Base-by-base conservation (phyloP, 1,284 basidiomycete species). In the Dichomitus squalens region DNA sequence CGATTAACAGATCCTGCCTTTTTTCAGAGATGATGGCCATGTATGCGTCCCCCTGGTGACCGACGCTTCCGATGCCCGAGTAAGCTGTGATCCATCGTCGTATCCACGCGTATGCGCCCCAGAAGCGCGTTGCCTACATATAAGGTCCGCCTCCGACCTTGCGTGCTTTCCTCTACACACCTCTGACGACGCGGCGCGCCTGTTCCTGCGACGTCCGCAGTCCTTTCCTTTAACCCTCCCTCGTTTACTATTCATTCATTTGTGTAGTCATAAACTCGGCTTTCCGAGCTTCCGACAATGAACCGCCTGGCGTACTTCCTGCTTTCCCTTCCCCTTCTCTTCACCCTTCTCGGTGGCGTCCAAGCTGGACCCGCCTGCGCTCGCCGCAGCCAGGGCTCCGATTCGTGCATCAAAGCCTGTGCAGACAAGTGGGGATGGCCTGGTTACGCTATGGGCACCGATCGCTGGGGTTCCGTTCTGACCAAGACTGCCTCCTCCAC, bases 401-500 rank as follows among this genome's bases (percentile, higher is more conserved):
- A 67, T 23, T 70, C 75, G 44, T 85, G 84, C 65, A 58, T 81
- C 33, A 54, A 71, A 31, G 67, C 63, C 59, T 85, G 83, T 69
- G 75, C 69, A 55, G 59, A 67, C 36, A 77, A 73, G 60, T 82
- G 80, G 79, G 84, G 83, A 5, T 85, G 79, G 76, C 72, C 78
- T 23, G 81, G 81, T 18, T 67, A 65, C 27, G 69, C 75, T 51
- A 82, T 84, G 77, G 79, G 80, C 59, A 74, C 70, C 18, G 77
- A 84, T 66, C 76, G 73, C 31, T 86, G 82, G 82, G 83, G 83
- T 51, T 64, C 73, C 50, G 81, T 83, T 36, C 73, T 81, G 64
- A 70, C 72, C 38, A 51, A 57, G 25, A 59, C 61, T 39, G 59
- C 60, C n/a, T 64, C 73, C 65, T 63, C 68, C 18, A 62, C 59